phyloP scores from a whole-genome alignment of 495 filamentous ascomycete species.

The Pyronema omphalodes region DNA sequence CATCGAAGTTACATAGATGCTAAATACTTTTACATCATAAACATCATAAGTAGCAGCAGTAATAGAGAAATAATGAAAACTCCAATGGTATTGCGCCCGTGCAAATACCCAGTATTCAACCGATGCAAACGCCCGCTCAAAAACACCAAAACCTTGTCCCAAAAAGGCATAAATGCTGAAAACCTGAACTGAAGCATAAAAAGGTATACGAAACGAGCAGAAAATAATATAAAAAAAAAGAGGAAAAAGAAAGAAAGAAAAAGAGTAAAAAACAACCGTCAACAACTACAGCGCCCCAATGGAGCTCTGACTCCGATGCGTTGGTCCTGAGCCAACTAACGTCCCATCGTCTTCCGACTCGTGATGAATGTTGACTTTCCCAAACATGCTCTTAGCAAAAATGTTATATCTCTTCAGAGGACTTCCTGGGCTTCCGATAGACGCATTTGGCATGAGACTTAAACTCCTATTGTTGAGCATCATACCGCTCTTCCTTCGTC shows the following conservation, averaged over 20 bases:
- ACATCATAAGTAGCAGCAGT: background rate
- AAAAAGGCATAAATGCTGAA: background rate
- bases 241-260: slow-evolving; percentile 6
- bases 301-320: background rate
- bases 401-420: background rate
- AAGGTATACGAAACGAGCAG: background rate
- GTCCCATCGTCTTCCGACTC: slow-evolving; percentile 3
- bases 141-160: background rate
- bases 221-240: slow-evolving; percentile 2
- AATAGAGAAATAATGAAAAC: background rate
- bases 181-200: no score
- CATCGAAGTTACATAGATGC: background rate
- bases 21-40: background rate
- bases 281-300: background rate
- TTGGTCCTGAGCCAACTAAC: slow-evolving; percentile 1
- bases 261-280: slow-evolving; percentile 2
- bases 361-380: background rate
- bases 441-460: background rate
- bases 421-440: slow-evolving; percentile 3
- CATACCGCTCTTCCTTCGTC: background rate
- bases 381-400: slow-evolving; percentile 2
- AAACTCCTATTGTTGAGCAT: background rate
- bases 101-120: background rate
- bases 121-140: background rate
- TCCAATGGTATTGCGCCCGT: background rate